Conservation (phyloP, 306 rosid species). For the Potentilla sterilis region DNA sequence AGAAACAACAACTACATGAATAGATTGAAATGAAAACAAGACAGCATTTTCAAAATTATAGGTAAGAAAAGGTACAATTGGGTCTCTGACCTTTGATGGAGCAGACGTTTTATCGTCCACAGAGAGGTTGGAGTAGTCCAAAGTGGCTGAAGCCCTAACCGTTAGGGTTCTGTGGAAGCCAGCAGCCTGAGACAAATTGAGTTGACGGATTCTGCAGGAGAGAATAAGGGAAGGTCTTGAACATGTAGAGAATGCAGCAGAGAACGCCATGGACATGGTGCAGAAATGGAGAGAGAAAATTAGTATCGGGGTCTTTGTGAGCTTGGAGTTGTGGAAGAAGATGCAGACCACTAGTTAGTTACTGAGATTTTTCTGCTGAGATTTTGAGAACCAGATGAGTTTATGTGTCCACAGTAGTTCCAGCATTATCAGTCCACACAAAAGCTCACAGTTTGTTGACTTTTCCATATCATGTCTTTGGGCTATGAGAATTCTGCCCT, state of each 20-base stretch:
- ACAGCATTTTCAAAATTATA: background rate
- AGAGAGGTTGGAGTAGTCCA: conserved; percentile 65
- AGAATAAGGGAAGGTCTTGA: conserved; percentile 42
- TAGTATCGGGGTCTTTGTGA: conserved; percentile 9
- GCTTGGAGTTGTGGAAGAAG: conserved; percentile 16
- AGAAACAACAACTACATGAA: background rate
- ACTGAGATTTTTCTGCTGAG: conserved; percentile 25
- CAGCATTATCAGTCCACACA: background rate
- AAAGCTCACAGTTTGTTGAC: background rate
- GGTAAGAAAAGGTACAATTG: conserved; percentile 4
- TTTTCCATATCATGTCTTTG: background rate
- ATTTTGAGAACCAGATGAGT: background rate
- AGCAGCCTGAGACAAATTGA: conserved; percentile 33
- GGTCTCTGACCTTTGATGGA: conserved; percentile 56
- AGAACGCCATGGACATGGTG: conserved; percentile 53
- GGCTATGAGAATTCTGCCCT: background rate
- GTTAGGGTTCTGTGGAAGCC: conserved; percentile 39
- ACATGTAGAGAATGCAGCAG: conserved; percentile 52
- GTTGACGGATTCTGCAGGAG: conserved; percentile 38
- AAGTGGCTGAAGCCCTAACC: conserved; percentile 69
- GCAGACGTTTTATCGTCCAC: conserved; percentile 44
- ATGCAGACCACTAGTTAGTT: conserved; percentile 24
- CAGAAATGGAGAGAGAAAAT: conserved; percentile 16
- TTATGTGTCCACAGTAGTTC: background rate
- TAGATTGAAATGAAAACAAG: background rate